Evolutionary conservation across 305 asterid genomes (phyloP).

Genomic region (Rubia peregrina): DNA sequence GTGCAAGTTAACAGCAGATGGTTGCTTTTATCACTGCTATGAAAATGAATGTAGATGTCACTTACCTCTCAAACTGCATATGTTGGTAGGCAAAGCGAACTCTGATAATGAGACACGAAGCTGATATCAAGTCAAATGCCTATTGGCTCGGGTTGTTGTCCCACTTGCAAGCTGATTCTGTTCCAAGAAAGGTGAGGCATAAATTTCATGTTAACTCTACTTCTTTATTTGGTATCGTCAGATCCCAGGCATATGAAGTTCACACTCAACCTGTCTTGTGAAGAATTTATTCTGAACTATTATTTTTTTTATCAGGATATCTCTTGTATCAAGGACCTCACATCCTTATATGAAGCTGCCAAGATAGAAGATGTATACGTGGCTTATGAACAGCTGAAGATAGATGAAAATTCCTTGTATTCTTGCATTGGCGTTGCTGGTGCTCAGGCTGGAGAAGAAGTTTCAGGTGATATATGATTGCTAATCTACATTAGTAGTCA

Average conservation of each 20-base stretch:
- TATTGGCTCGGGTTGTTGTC: slow-evolving; percentile 97
- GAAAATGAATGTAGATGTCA: not conserved
- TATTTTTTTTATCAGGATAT: slow-evolving; percentile 48
- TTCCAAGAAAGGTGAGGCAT: slow-evolving; percentile 68
- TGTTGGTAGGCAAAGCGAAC: slow-evolving; percentile 78
- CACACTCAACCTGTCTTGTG: not conserved
- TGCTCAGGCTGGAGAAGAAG: slow-evolving; percentile 69
- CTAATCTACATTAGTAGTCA: not conserved
- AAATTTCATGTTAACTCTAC: not conserved
- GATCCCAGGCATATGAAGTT: too few species aligned
- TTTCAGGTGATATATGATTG: slow-evolving; percentile 37
- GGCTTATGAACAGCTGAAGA: slow-evolving; percentile 85
- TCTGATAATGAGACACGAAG: slow-evolving; percentile 96
- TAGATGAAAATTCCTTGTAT: slow-evolving; percentile 74
- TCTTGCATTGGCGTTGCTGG: slow-evolving; percentile 97
- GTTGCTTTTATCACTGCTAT: not conserved
- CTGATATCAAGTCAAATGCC: slow-evolving; percentile 90
- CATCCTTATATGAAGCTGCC: slow-evolving; percentile 67
- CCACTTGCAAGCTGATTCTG: slow-evolving; percentile 82
- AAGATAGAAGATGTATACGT: slow-evolving; percentile 63
- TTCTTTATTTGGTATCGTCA: slow-evolving; percentile 9
- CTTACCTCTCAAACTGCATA: slow-evolving; percentile 1
- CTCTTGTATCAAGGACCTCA: slow-evolving; percentile 89
- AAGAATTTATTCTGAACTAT: slow-evolving; percentile 1
- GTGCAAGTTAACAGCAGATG: not conserved